These are phyloP conservation scores for Aspergillus cavernicola DNA, from an alignment of 495 filamentous ascomycete species.

Conservation along the genomic window DNA sequence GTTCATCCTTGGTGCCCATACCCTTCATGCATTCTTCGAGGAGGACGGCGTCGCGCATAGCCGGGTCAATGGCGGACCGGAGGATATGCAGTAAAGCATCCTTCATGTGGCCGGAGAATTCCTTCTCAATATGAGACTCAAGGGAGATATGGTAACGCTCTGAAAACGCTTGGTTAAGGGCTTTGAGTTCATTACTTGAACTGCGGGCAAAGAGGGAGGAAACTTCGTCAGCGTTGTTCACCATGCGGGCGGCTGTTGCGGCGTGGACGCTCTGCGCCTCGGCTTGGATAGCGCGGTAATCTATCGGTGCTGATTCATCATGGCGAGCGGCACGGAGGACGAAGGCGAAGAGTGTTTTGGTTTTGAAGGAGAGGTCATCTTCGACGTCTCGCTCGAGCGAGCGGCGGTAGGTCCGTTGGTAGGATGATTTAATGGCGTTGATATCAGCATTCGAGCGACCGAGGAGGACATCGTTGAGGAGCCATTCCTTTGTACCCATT, in stretches of 20 bases:
- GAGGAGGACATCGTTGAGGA: conserved; percentile 83
- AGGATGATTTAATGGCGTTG: conserved; percentile 71
- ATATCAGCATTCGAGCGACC: conserved; percentile 82
- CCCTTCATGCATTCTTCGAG: conserved; percentile 87
- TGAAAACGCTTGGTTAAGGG: conserved; percentile 69
- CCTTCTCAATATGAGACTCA: conserved; percentile 67
- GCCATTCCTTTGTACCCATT: conserved; percentile 76
- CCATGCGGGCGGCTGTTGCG: conserved; percentile 64
- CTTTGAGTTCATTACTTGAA: conserved; percentile 75
- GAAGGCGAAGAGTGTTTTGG: conserved; percentile 73
- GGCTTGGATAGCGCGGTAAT: conserved; percentile 61
- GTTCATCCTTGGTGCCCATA: conserved; percentile 77
- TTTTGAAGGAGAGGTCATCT: conserved; percentile 79
- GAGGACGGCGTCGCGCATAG: conserved; percentile 72
- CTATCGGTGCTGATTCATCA: conserved; percentile 72
- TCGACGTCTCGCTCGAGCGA: conserved; percentile 66
- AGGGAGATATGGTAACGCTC: conserved; percentile 61
- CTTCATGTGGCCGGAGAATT: conserved; percentile 92
- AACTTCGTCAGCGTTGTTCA: conserved; percentile 72
- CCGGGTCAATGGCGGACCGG: conserved; percentile 70
- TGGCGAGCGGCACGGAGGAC: conserved; percentile 65
- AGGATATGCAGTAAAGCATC: conserved; percentile 77
- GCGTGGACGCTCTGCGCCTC: conserved; percentile 70
- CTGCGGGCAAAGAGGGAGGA: conserved; percentile 69
- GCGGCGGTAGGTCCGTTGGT: conserved; percentile 58